Evolutionary conservation across 345 rosid genomes (phyloP).

Genomic region (Cardiospermum halicacabum): DNA sequence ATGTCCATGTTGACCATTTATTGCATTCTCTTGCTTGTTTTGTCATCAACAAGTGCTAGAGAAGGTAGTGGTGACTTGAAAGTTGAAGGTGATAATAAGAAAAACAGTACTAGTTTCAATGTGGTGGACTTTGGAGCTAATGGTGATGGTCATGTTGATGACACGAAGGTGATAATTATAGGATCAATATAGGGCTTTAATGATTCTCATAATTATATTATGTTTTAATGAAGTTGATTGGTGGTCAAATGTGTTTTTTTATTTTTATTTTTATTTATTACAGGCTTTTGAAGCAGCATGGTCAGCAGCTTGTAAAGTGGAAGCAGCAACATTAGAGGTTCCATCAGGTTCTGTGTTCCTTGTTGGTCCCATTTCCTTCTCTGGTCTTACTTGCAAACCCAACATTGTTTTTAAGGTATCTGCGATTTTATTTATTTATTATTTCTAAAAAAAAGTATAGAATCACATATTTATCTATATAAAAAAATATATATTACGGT

Average conservation of each 20-base stretch:
- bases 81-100: slow-evolving; percentile 9
- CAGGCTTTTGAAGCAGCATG: slow-evolving; percentile 84
- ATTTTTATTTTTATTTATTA: not conserved
- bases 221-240: too few species aligned
- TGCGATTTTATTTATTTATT: not conserved
- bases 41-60: slow-evolving; percentile 37
- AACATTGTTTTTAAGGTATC: slow-evolving; percentile 72
- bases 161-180: slow-evolving; percentile 68
- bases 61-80: slow-evolving; percentile 37
- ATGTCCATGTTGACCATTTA: slow-evolving; percentile 20
- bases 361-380: slow-evolving; percentile 64
- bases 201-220: too few species aligned
- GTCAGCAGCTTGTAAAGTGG: slow-evolving; percentile 65
- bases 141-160: slow-evolving; percentile 74
- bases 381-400: slow-evolving; percentile 52
- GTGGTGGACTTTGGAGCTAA: slow-evolving; percentile 69
- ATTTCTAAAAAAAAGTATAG: too few species aligned
- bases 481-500: too few species aligned
- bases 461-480: too few species aligned
- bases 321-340: slow-evolving; percentile 51
- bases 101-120: slow-evolving; percentile 33
- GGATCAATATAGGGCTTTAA: too few species aligned
- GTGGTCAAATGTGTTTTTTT: not conserved
- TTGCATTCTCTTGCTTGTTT: slow-evolving; percentile 27
- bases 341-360: slow-evolving; percentile 74